Evolutionary conservation across 352 stramenopile species (phyloP), one percentile per base, ranked within the genome.

Genomic region (Pythium volutum): DNA sequence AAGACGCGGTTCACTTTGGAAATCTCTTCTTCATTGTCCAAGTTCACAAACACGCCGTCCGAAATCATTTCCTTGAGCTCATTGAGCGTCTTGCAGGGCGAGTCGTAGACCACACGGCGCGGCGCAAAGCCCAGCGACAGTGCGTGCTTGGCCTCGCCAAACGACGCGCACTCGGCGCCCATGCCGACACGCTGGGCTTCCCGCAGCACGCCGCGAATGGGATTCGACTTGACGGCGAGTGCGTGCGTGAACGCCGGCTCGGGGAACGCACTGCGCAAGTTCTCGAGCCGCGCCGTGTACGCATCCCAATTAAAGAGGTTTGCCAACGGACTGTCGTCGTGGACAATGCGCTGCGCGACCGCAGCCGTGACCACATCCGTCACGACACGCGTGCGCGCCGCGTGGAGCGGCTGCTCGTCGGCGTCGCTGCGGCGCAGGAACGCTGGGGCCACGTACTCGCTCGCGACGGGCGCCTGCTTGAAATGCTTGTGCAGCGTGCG

Each of bases 1-100:
- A 97, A 81, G 9, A 87, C 71, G 47, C 71, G 50, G 31, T 80
- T 77, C 59, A 91, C 77, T 55, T 94, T 93, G 60, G 71, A 64
- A 23, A 98, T 76, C 56, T 98, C 93, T 29, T 96, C 71, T 55
- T 96, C 75, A 64, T 97, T 98, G 74, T 98, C 93, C 16, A 94
- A 55, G 74, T 98, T 98, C 59, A 98, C 81, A 59, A 92, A 90
- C 20, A 97, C 81, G 3, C 90, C 89, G 26, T 77, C 74, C 48
- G 70, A 47, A 47, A 98, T 64, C 56, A 95, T 77, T 41, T 89
- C 79, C 26, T 75, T 69, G 25, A 98, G 66, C 66, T 98, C 93
- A 9, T 66, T 64, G 18, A 76, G 31, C 15, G 91, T 98, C 70
- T 98, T 98, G 73, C 87, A 96, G 14, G 93, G 93, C 14, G 87